Evolutionary conservation across 108 stramenopile genomes (phyloP), one percentile per base, ranked within the genome.

Genomic region (Cyclotella atomus): DNA sequence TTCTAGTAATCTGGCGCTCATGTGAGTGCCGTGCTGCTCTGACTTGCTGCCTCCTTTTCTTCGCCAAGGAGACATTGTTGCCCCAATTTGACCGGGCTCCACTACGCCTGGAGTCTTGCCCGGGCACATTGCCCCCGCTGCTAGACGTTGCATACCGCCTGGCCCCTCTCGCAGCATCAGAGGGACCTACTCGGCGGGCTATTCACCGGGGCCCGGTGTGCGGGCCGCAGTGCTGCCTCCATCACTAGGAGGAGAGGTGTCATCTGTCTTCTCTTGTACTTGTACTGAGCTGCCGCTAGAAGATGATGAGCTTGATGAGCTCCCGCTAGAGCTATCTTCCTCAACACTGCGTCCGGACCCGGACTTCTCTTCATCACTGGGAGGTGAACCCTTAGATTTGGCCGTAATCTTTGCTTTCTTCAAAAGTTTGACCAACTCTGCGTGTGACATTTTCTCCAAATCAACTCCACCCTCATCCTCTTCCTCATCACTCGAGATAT

Each of bases 161-260:
- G 57, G 57, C 17, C 57, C 57, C 57, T 59, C 57, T 20, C 57
- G 17, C 32, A 59, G 57, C 52, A 10, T 35, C 57, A 59, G 57
- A 59, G 57, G 57, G 57, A 33, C 57, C 57, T 33, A 16, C 32
- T 59, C 30, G 57, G 29, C 57, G 7, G 28, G 9, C 57, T 59
- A 59, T 59, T 59, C 57, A 59, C 57, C 9, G 30, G 16, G 57
- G 57, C 2, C 57, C 17, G 57, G 19, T 59, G 25, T 19, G 2
- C 15, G 32, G 2, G 3, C 3, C 4, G 8, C 57, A 33, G 57
- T n/a, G 7, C 9, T 33, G 14, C 30, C 57, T 8, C 30, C 57
- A 59, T 3, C 57, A 59, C 57, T 59, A 59, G 57, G 30, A 35
- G 33, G 30, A 4, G 53, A 54, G 3, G 21, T 3, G 53, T 27